phyloP scores from a whole-genome alignment of 371 early-diverging fungal species.

The Mortierella sp. region DNA sequence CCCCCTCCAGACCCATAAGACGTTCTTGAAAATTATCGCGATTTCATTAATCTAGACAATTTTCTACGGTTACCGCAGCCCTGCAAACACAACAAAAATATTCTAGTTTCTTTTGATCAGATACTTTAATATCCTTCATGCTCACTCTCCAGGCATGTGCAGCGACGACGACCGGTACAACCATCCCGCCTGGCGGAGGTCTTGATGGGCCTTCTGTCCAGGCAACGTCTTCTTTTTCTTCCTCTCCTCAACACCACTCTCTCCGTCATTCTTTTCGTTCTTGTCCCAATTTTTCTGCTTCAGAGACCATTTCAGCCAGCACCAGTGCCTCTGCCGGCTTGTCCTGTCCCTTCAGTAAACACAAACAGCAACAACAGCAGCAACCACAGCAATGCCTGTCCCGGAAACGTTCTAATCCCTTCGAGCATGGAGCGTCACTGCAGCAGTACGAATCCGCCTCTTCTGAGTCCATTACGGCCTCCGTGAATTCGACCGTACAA shows the following conservation, averaged over 20 bases:
- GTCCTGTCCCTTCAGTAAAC: neutral
- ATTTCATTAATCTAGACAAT: neutral
- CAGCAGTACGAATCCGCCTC: neutral
- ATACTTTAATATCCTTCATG: constrained; percentile 31
- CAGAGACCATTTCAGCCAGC: neutral
- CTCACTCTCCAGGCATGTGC: constrained; percentile 41
- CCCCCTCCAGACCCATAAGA: constrained; percentile 44
- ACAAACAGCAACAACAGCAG: constrained; percentile 4
- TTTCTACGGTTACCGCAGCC: constrained; percentile 28
- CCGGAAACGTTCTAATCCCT: constrained; percentile 17
- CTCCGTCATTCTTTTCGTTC: constrained; percentile 8
- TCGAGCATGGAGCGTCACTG: constrained; percentile 7
- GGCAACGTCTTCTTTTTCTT: constrained; percentile 23
- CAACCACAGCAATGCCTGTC: constrained; percentile 10
- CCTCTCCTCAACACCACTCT: constrained; percentile 3
- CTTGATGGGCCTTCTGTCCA: constrained; percentile 23
- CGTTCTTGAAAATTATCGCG: neutral
- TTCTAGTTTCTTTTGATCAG: constrained; percentile 6
- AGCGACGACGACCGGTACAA: constrained; percentile 40
- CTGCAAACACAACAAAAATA: neutral
- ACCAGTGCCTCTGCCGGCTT: neutral
- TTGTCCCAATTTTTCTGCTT: neutral
- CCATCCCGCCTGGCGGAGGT: constrained; percentile 35
- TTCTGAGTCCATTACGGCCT: neutral
- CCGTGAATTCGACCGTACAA: constrained; percentile 4